phyloP scores from a whole-genome alignment of 2,329 filamentous ascomycete species.

The Pyricularia sp. region DNA sequence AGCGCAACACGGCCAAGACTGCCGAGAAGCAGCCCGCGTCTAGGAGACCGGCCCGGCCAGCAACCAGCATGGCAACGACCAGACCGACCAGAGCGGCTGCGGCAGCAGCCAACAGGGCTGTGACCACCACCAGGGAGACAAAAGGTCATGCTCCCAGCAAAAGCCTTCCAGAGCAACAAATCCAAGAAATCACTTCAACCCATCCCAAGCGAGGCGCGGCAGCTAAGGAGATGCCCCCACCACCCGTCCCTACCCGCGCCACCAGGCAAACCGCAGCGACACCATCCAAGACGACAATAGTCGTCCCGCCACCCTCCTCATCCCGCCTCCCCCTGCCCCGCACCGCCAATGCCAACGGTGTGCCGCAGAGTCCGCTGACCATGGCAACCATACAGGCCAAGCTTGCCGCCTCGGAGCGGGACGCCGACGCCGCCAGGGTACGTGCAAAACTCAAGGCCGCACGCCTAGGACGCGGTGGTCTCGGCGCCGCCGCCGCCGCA shows the following conservation, averaged over 20 bases:
- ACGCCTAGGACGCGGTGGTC: slow-evolving; percentile 15
- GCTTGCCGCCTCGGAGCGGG: slow-evolving; percentile 48
- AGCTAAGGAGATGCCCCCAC: slow-evolving; percentile 4
- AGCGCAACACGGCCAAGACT: slow-evolving; percentile 1
- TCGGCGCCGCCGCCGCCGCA: slow-evolving; percentile 7
- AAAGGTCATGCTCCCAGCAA: background rate
- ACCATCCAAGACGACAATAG: slow-evolving; percentile 8
- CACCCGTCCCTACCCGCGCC: slow-evolving; percentile 8
- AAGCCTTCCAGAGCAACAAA: background rate
- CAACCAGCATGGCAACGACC: background rate
- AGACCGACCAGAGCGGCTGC: background rate
- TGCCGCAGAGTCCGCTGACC: slow-evolving; percentile 42
- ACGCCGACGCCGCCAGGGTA: slow-evolving; percentile 50
- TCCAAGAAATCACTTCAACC: background rate
- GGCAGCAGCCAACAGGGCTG: background rate
- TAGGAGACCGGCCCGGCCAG: background rate
- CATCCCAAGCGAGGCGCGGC: background rate
- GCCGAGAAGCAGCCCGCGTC: slow-evolving; percentile 3
- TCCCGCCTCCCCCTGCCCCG: slow-evolving; percentile 22
- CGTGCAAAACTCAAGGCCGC: slow-evolving; percentile 49
- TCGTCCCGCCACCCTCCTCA: slow-evolving; percentile 11
- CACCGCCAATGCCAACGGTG: slow-evolving; percentile 19
- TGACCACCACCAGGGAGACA: background rate
- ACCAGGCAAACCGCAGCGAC: background rate
- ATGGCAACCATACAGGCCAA: slow-evolving; percentile 52